Percentiles rank a stretch among this genome's conserved stretches.
phyloP scores from a whole-genome alignment of 345 rosid genomes.

The Rhodomyrtus tomentosa region DNA sequence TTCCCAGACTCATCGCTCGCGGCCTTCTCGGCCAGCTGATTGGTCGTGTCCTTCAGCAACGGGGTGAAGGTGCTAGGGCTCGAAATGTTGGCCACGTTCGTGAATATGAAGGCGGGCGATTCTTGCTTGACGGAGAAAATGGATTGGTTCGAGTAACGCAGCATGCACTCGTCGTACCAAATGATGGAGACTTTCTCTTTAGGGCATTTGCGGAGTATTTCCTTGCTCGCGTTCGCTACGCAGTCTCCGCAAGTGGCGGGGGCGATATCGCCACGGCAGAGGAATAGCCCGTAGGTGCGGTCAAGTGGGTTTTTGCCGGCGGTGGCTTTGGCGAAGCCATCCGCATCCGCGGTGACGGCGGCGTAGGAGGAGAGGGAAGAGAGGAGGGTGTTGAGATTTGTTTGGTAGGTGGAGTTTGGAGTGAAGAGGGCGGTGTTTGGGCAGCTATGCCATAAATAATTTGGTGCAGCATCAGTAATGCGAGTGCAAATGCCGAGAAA shows the following conservation, averaged over 20 bases:
- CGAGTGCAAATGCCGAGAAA: background rate
- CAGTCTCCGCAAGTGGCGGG: constrained; percentile 4
- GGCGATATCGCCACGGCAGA: constrained; percentile 23
- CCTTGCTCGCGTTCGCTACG: background rate
- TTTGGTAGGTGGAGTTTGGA: constrained; percentile 2
- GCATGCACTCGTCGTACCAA: constrained; percentile 23
- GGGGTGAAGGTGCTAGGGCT: background rate
- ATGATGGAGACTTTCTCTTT: background rate
- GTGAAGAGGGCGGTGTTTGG: constrained; percentile 1
- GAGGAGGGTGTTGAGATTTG: constrained; percentile 2
- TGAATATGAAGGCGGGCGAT: accelerated
- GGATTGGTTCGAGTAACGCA: constrained; percentile 8
- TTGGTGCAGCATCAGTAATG: background rate
- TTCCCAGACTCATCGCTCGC: constrained; percentile 6
- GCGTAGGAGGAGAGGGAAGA: constrained; percentile 16
- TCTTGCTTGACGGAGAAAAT: background rate
- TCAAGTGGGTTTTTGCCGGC: background rate
- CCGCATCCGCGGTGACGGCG: background rate
- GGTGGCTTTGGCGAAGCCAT: constrained; percentile 9
- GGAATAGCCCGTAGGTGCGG: constrained; percentile 13
- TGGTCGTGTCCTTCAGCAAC: background rate
- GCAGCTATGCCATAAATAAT: background rate
- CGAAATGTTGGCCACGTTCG: background rate
- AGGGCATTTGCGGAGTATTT: constrained; percentile 9
- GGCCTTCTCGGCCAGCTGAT: background rate